Percentiles rank a stretch among this genome's conserved stretches.
phyloP scores from a whole-genome alignment of 2,329 filamentous ascomycete species.

The Emydomyces testavorans region DNA sequence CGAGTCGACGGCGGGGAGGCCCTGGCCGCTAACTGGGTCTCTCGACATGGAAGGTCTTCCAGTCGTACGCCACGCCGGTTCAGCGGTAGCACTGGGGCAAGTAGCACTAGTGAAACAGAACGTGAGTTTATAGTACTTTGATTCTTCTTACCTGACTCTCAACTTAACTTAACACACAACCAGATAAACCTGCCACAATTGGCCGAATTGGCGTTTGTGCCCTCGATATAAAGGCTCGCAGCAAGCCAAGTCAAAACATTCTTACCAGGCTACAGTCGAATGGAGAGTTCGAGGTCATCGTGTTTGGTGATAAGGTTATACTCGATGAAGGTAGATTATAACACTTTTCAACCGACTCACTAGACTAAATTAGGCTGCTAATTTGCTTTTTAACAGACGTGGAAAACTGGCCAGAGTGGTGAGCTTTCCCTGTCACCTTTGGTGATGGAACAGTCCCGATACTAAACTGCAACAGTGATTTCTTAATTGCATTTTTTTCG shows the following conservation, averaged over 20 bases:
- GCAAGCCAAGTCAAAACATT: constrained; percentile 94
- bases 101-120: constrained; percentile 59
- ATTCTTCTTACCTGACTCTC: neutral
- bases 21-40: constrained; percentile 16
- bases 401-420: constrained; percentile 90
- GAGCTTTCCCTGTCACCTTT: constrained; percentile 22
- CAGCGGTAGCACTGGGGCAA: constrained; percentile 70
- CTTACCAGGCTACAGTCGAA: constrained; percentile 82
- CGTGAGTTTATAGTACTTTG: constrained; percentile 17
- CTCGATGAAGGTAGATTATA: constrained; percentile 62
- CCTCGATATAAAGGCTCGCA: constrained; percentile 86
- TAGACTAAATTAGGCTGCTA: too few species aligned
- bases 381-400: constrained; percentile 47
- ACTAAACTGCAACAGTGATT: constrained; percentile 49
- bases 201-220: constrained; percentile 85
- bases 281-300: constrained; percentile 87
- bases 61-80: constrained; percentile 63
- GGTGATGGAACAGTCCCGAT: neutral
- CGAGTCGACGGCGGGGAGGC: neutral
- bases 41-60: constrained; percentile 42
- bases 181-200: constrained; percentile 30
- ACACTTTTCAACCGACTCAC: too few species aligned
- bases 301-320: constrained; percentile 98
- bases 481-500: constrained; percentile 95
- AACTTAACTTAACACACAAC: neutral